Evolutionary conservation across 208 protist species (phyloP), one percentile per base, ranked within the genome.

Genomic region (Endotrypanum monterogeii): DNA sequence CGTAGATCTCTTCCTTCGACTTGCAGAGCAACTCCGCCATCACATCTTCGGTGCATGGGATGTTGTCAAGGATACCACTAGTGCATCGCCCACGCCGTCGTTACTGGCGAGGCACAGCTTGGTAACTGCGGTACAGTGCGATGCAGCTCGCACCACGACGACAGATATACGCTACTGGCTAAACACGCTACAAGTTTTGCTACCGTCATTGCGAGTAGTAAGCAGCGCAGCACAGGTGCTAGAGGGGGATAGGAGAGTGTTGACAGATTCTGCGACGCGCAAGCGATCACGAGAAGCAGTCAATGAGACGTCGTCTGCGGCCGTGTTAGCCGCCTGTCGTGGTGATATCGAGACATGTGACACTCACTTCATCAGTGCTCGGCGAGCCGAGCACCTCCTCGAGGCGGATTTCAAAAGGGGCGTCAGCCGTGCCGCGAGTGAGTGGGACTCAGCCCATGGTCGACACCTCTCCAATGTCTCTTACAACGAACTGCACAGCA

Each of bases 161-260:
- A 84, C 81, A 25, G 90, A 95, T 72, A 81, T 93, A 20, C 88
- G 90, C 30, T 81, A 82, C 46, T 95, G 90, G 90, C 54, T 93
- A 56, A 91, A 92, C 65, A 85, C 78, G 18, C 83, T 95, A 20
- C 88, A 95, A 61, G 82, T 86, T 76, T 74, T 89, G 52, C 74
- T 92, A 30, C 65, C 92, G 28, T 46, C 35, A 14, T n/a, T 82
- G 52, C 67, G 61, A 20, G 12, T 20, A 41, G 66, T 20, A 7
- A 68, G 63, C 63, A 8, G n/a, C 41, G 28, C 63, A 18, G 63
- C 44, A 37, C 44, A 23, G 25, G 4, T 30, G 18, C 11, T 11
- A 11, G 20, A 48, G 14, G 16, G 25, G 63, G 41, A 25, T 9
- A 20, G 35, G 66, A 5, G 16, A 1, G 66, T 32, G 66, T 35